phyloP scores from a whole-genome alignment of 2,329 filamentous ascomycete genomes.

The Colletotrichum sp. region DNA sequence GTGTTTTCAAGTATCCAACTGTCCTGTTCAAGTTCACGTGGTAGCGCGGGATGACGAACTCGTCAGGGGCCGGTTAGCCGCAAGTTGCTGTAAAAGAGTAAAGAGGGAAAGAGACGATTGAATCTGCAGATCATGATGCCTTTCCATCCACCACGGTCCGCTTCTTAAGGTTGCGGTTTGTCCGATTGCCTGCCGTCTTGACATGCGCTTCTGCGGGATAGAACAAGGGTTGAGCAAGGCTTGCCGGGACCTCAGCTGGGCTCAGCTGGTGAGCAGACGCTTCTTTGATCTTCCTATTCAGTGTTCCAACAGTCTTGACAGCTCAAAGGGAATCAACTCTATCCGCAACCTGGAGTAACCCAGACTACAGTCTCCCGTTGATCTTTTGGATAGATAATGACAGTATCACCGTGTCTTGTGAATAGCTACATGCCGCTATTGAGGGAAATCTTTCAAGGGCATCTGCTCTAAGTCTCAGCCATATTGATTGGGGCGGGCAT shows the following conservation, averaged over 20 bases:
- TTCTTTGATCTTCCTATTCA: accelerated
- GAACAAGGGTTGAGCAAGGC: neutral
- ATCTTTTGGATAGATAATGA: neutral
- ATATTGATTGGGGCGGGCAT: neutral
- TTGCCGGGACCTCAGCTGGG: neutral
- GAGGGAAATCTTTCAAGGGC: neutral
- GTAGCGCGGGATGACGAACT: neutral
- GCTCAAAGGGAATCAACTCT: neutral
- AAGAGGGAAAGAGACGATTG: neutral
- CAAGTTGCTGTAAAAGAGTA: neutral
- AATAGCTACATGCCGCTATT: neutral
- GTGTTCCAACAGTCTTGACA: neutral
- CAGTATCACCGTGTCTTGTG: accelerated
- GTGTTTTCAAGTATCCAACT: accelerated
- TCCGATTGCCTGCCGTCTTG: neutral
- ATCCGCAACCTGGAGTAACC: neutral
- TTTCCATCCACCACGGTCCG: neutral
- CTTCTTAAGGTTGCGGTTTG: neutral
- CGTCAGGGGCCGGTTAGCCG: neutral
- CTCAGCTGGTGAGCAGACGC: neutral
- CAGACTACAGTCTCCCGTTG: neutral
- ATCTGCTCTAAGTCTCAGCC: neutral
- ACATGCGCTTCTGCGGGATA: neutral
- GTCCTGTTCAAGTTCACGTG: accelerated
- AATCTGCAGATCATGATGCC: neutral